Percentiles rank a stretch among this genome's conserved stretches.
phyloP scores from a whole-genome alignment of 1,284 basidiomycete genomes.

The Apiotrichum gamsii region DNA sequence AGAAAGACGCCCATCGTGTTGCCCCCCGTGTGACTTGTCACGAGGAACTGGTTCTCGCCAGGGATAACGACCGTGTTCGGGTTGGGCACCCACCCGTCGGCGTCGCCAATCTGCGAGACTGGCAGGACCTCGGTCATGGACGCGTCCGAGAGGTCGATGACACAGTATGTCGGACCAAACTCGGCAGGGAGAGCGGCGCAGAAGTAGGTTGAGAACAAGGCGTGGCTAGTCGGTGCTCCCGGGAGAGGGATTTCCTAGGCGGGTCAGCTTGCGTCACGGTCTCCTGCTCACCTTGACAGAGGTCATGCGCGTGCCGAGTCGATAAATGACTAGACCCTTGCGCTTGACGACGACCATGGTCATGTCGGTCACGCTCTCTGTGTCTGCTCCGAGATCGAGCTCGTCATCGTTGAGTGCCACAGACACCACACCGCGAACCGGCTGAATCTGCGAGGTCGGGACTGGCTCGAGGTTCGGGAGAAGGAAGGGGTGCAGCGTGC shows the following conservation, averaged over 20 bases:
- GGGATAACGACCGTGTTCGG: slow-evolving; percentile 67
- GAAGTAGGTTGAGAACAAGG: slow-evolving; percentile 60
- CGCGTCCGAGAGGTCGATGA: slow-evolving; percentile 66
- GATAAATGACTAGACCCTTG: slow-evolving; percentile 61
- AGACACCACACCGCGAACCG: slow-evolving; percentile 68
- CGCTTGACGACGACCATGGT: slow-evolving; percentile 74
- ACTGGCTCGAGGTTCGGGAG: slow-evolving; percentile 71
- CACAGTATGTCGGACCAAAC: slow-evolving; percentile 57
- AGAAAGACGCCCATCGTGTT: slow-evolving; percentile 78
- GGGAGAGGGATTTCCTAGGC: slow-evolving; percentile 73
- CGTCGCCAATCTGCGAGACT: slow-evolving; percentile 59
- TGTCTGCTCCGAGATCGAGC: slow-evolving; percentile 56
- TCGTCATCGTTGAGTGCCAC: slow-evolving; percentile 69
- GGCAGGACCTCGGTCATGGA: slow-evolving; percentile 67
- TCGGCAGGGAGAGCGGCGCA: slow-evolving; percentile 59
- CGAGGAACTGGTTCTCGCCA: slow-evolving; percentile 64
- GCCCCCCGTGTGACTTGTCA: slow-evolving; percentile 54
- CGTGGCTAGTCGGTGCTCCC: slow-evolving; percentile 57
- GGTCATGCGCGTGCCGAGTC: slow-evolving; percentile 56
- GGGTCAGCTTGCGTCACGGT: background rate
- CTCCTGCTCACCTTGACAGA: slow-evolving; percentile 54
- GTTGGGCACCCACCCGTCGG: slow-evolving; percentile 48
- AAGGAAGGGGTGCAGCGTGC: slow-evolving; percentile 69
- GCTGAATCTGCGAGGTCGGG: slow-evolving; percentile 56
- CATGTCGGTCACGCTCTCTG: slow-evolving; percentile 54